Percentiles rank a stretch among this genome's conserved stretches.
Evolutionary conservation across 257 asterid genomes (phyloP).

Genomic region (Solanum boliviense): DNA sequence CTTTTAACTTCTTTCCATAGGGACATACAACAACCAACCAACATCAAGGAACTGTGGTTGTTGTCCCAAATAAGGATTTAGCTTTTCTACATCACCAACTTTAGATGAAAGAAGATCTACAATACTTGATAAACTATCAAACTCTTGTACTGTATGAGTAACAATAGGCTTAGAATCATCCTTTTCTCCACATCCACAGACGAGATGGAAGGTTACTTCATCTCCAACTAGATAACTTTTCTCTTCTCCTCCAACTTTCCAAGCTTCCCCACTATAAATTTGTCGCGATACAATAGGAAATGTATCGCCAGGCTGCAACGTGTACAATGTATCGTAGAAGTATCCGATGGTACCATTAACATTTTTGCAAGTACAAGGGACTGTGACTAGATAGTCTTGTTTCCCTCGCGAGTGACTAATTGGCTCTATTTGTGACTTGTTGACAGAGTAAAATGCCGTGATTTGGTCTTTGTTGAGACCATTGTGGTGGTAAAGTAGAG

Average conservation of each 20-base stretch:
- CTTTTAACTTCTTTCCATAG: slow-evolving; percentile 39
- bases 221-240: neutral
- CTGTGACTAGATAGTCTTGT: slow-evolving; percentile 30
- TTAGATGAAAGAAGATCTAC: slow-evolving; percentile 34
- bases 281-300: slow-evolving; percentile 29
- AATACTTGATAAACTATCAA: slow-evolving; percentile 43
- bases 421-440: slow-evolving; percentile 27
- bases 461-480: slow-evolving; percentile 22
- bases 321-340: slow-evolving; percentile 45
- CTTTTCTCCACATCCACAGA: slow-evolving; percentile 59
- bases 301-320: slow-evolving; percentile 15
- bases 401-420: neutral
- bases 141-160: slow-evolving; percentile 53
- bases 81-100: slow-evolving; percentile 23
- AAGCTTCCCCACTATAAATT: slow-evolving; percentile 48
- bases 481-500: slow-evolving; percentile 60
- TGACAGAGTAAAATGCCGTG: slow-evolving; percentile 35
- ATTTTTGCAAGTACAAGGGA: slow-evolving; percentile 49
- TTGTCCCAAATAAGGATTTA: slow-evolving; percentile 36
- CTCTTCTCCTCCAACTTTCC: slow-evolving; percentile 32
- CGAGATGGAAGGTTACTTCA: slow-evolving; percentile 32
- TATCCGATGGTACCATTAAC: slow-evolving; percentile 39
- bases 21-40: slow-evolving; percentile 64
- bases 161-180: slow-evolving; percentile 40
- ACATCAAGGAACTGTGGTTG: slow-evolving; percentile 23